phyloP scores from a whole-genome alignment of 345 rosid species.

The Populus simonii region DNA sequence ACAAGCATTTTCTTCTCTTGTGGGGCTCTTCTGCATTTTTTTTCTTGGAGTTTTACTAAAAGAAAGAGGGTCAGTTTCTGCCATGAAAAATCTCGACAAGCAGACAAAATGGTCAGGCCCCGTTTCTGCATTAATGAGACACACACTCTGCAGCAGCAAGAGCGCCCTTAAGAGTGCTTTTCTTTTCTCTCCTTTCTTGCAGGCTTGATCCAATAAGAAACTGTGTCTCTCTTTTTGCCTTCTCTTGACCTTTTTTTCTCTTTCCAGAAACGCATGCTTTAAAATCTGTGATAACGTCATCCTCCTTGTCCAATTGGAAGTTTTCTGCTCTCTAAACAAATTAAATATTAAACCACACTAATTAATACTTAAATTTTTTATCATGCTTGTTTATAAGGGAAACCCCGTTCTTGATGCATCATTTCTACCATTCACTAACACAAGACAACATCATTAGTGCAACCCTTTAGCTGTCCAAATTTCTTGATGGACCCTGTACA shows the following conservation, averaged over 20 bases:
- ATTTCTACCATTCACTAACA: conserved; percentile 81
- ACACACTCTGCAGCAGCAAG: conserved; percentile 23
- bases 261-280: conserved; percentile 42
- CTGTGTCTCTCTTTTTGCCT: conserved; percentile 18
- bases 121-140: conserved; percentile 27
- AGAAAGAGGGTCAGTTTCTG: conserved; percentile 22
- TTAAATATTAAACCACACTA: neutral
- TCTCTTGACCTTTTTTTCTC: conserved; percentile 26
- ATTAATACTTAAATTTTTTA: neutral
- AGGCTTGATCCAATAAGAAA: conserved; percentile 35
- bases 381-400: conserved; percentile 11
- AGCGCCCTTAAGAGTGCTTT: conserved; percentile 23
- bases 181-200: conserved; percentile 15
- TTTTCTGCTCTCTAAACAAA: conserved; percentile 2
- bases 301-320: conserved; percentile 8
- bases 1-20: neutral
- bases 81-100: conserved; percentile 46
- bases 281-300: conserved; percentile 35
- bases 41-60: neutral
- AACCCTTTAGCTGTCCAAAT: conserved; percentile 55
- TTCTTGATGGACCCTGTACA: conserved; percentile 30
- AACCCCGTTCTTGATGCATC: conserved; percentile 71
- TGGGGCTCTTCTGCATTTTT: neutral
- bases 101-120: conserved; percentile 43
- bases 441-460: conserved; percentile 83